Conservation (phyloP, 257 asterid species). For the Gentiana dahurica region DNA sequence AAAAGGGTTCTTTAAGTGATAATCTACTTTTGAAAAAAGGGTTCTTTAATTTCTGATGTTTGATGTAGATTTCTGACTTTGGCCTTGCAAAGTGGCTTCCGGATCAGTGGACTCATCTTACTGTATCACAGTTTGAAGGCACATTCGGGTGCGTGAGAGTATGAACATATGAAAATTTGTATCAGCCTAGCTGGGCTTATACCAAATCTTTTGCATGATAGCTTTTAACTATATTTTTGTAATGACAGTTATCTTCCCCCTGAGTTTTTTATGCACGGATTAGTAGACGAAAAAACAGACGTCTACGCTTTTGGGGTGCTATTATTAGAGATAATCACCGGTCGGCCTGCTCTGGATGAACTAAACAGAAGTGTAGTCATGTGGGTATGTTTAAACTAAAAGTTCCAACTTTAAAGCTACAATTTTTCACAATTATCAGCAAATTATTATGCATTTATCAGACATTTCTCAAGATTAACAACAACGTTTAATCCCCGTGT, state of each 20-base stretch:
- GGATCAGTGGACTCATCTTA: too few relatives aligned
- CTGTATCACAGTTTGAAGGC: too few relatives aligned
- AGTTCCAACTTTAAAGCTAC: not conserved
- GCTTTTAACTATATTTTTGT: not conserved
- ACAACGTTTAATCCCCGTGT: constrained; percentile 7
- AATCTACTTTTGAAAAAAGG: not conserved
- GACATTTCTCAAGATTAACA: too few relatives aligned
- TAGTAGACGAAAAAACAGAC: constrained; percentile 87
- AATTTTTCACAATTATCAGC: too few relatives aligned
- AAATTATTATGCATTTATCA: too few relatives aligned
- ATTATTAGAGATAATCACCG: constrained; percentile 63
- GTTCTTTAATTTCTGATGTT: not conserved
- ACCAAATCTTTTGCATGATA: too few relatives aligned
- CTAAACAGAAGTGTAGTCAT: constrained; percentile 71
- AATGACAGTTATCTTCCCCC: constrained; percentile 85
- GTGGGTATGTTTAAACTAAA: constrained; percentile 55
- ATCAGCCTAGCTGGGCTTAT: too few relatives aligned
- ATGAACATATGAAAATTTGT: too few relatives aligned
- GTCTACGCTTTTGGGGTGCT: constrained; percentile 91
- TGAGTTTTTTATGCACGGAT: constrained; percentile 85
- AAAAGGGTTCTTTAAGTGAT: not conserved
- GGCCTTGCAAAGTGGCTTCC: constrained; percentile 99
- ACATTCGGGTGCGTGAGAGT: too few relatives aligned
- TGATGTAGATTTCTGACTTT: constrained; percentile 77
- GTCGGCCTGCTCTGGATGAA: constrained; percentile 87